Percentiles rank a stretch among this genome's conserved stretches.
These are phyloP conservation scores for Inonotus obliquus DNA, from an alignment of 1,284 basidiomycete species.

Conservation along the genomic window DNA sequence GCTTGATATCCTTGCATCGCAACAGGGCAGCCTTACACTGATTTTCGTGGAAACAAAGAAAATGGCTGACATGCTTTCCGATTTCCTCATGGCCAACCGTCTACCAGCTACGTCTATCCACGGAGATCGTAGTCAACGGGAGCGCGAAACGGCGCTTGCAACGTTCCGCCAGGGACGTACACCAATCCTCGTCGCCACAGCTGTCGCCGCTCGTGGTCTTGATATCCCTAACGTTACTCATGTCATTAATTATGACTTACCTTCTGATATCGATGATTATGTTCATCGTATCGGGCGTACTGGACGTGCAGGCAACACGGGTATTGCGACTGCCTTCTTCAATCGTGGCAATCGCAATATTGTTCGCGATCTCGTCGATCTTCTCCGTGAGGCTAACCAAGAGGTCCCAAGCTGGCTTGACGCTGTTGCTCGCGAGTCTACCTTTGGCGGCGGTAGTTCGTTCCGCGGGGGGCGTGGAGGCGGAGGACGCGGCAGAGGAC, in stretches of 20 bases:
- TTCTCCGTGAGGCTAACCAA: slow-evolving; percentile 96
- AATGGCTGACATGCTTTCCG: slow-evolving; percentile 98
- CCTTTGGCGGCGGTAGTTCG: slow-evolving; percentile 55
- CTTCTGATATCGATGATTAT: slow-evolving; percentile 97
- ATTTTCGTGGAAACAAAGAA: slow-evolving; percentile 99
- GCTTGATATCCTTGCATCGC: slow-evolving; percentile 88
- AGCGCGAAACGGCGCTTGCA: slow-evolving; percentile 93
- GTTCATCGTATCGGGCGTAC: slow-evolving; percentile 99
- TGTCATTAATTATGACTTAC: slow-evolving; percentile 98
- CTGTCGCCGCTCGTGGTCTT: slow-evolving; percentile 97
- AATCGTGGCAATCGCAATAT: slow-evolving; percentile 92
- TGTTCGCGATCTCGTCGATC: slow-evolving; percentile 86
- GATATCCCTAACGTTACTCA: slow-evolving; percentile 99
- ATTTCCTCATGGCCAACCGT: slow-evolving; percentile 85
- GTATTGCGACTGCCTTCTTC: slow-evolving; percentile 92
- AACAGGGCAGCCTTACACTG: slow-evolving; percentile 80
- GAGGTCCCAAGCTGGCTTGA: slow-evolving; percentile 93
- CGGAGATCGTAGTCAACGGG: slow-evolving; percentile 95
- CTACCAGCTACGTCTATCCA: slow-evolving; percentile 96
- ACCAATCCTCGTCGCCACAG: slow-evolving; percentile 96
- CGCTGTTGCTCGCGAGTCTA: slow-evolving; percentile 77
- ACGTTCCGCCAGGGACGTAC: slow-evolving; percentile 95
- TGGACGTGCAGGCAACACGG: slow-evolving; percentile 98
- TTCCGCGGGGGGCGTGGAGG: slow-evolving; percentile 48
- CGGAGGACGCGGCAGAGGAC: slow-evolving; percentile 55